Conservation (phyloP, 2,329 filamentous ascomycete genomes). For the Cercospora janseana region DNA sequence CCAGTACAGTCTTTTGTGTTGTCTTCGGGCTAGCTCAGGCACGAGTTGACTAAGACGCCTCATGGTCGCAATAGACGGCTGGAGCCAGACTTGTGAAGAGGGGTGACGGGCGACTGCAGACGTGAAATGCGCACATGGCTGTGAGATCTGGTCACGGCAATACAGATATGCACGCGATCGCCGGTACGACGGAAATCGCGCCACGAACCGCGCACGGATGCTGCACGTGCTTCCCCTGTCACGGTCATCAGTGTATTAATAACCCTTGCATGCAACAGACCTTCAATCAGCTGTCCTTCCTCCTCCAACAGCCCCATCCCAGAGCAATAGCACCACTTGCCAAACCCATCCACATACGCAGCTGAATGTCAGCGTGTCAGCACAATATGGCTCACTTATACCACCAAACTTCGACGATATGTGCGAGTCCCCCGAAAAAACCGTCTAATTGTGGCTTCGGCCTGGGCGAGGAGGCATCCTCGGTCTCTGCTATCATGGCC, state of each 20-base stretch:
- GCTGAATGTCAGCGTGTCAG: conserved; percentile 30
- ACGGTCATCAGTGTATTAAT: not conserved
- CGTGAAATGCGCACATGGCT: too few species aligned
- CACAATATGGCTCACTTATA: conserved; percentile 28
- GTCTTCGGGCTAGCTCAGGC: too few species aligned
- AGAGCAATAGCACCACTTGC: not conserved
- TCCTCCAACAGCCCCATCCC: conserved; percentile 1
- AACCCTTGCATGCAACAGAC: not conserved
- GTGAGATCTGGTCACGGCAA: too few species aligned
- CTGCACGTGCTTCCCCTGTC: conserved; percentile 2
- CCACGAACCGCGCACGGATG: too few species aligned
- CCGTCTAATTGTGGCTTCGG: conserved; percentile 31
- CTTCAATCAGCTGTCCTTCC: conserved; percentile 3
- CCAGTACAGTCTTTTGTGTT: too few species aligned
- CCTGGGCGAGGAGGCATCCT: conserved; percentile 26
- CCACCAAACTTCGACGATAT: conserved; percentile 24
- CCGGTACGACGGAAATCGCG: too few species aligned
- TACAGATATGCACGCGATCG: too few species aligned
- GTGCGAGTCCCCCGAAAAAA: conserved; percentile 23
- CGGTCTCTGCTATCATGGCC: conserved; percentile 25
- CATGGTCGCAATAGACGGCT: too few species aligned
- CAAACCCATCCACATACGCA: conserved; percentile 5
- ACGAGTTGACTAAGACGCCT: too few species aligned
- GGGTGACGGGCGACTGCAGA: too few species aligned
- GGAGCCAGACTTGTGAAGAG: too few species aligned